A percentile compares a stretch with the other conserved stretches of the same genome.
Evolutionary conservation across 2,329 filamentous ascomycete genomes (phyloP).

Genomic region (Trichoderma atrobrunneum): DNA sequence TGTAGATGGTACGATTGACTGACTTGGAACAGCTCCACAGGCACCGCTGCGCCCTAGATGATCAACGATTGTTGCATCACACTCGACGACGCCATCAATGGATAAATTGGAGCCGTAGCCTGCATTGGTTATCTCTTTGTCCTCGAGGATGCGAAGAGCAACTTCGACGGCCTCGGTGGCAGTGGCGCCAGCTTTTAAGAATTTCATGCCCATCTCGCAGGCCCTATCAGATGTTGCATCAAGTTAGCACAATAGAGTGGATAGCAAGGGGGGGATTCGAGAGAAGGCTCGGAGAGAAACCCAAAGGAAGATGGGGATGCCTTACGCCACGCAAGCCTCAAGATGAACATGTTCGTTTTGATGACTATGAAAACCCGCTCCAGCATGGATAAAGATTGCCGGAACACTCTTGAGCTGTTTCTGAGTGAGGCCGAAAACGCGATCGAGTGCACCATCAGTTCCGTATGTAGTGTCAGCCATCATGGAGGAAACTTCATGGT

Average conservation of each 20-base stretch:
- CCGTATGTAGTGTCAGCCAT: constrained; percentile 46
- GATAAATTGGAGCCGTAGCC: constrained; percentile 94
- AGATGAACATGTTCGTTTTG: constrained; percentile 84
- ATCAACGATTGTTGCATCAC: constrained; percentile 91
- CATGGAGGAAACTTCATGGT: constrained; percentile 38
- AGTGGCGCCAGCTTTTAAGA: constrained; percentile 73
- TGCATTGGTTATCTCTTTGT: constrained; percentile 93
- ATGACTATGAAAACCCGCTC: constrained; percentile 87
- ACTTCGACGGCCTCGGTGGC: constrained; percentile 88
- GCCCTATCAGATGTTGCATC: constrained; percentile 53
- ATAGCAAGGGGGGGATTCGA: neutral
- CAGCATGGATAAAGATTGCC: constrained; percentile 93
- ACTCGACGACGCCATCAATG: constrained; percentile 87
- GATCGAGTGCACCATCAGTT: constrained; percentile 43
- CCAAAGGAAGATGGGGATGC: neutral
- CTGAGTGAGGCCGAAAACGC: constrained; percentile 36
- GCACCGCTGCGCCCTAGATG: constrained; percentile 88
- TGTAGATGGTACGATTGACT: constrained; percentile 36
- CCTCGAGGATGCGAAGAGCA: constrained; percentile 82
- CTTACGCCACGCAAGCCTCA: constrained; percentile 83
- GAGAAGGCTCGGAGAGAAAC: neutral
- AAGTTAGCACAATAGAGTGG: neutral
- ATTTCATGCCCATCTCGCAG: constrained; percentile 76
- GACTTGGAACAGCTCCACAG: constrained; percentile 86
- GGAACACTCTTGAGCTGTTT: constrained; percentile 43